These are phyloP conservation scores for Desmodesmus armatus DNA, from an alignment of 139 green algal species.

Conservation along the genomic window DNA sequence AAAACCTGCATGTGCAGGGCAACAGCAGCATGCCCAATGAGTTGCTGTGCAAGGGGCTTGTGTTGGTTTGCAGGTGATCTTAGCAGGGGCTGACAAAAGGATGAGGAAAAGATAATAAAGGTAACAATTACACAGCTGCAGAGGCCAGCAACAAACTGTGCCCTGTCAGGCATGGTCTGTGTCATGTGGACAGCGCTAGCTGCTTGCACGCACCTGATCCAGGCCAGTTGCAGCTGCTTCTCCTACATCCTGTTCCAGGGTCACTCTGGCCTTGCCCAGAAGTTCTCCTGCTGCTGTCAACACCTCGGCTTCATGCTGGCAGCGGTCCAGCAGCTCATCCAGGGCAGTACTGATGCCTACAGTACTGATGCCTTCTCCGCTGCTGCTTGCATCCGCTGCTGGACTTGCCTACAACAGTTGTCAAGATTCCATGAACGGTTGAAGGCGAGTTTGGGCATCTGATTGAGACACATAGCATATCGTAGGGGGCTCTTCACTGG, in stretches of 20 bases:
- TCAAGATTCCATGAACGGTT: too few relatives aligned
- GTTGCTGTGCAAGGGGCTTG: too few relatives aligned
- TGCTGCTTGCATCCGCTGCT: neutral
- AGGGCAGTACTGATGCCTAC: neutral
- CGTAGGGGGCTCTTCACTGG: too few relatives aligned
- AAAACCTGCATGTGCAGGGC: neutral
- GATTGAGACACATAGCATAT: too few relatives aligned
- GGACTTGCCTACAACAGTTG: neutral
- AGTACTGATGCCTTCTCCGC: neutral
- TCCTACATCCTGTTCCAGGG: too few relatives aligned
- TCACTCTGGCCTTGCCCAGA: neutral
- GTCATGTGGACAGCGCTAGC: neutral
- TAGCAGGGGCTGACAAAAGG: neutral
- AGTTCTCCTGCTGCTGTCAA: neutral
- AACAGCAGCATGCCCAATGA: neutral
- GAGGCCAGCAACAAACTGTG: neutral
- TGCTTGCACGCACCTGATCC: neutral
- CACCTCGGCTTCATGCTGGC: neutral
- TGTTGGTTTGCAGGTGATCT: neutral
- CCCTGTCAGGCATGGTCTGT: neutral
- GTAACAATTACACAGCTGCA: neutral
- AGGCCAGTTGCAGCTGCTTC: too few relatives aligned
- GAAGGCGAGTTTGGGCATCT: too few relatives aligned
- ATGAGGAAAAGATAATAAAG: neutral
- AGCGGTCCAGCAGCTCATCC: neutral